Evolutionary conservation across 2,329 filamentous ascomycete species (phyloP).

Genomic region (Talaromyces sp.): DNA sequence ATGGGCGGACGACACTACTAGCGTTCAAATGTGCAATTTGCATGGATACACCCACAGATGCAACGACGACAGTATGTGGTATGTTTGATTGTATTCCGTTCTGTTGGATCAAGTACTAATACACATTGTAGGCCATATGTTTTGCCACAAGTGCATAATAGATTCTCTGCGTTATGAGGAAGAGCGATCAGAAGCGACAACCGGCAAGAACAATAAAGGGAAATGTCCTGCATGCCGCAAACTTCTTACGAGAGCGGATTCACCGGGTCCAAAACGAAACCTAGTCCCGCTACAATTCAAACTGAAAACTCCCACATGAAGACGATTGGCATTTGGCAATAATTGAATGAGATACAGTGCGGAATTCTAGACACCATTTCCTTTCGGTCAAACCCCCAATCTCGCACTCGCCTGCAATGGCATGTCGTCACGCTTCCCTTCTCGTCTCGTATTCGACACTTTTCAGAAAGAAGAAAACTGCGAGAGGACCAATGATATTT

Average conservation of each 20-base stretch:
- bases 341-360: neutral
- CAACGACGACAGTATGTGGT: slow-evolving; percentile 60
- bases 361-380: neutral
- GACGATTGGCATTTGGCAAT: neutral
- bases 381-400: neutral
- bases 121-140: slow-evolving; percentile 53
- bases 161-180: slow-evolving; percentile 57
- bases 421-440: neutral
- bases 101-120: neutral
- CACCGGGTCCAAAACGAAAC: slow-evolving; percentile 32
- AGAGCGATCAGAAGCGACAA: slow-evolving; percentile 40
- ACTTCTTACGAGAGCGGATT: slow-evolving; percentile 36
- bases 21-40: slow-evolving; percentile 60
- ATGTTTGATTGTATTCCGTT: slow-evolving; percentile 26
- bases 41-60: slow-evolving; percentile 58
- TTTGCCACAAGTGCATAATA: slow-evolving; percentile 61
- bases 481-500: neutral
- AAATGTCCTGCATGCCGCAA: slow-evolving; percentile 47
- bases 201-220: slow-evolving; percentile 33
- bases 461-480: neutral
- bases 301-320: slow-evolving; percentile 21
- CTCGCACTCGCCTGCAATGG: neutral
- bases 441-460: neutral
- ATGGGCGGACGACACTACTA: slow-evolving; percentile 39
- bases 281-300: slow-evolving; percentile 40